Conservation (phyloP, 2,329 filamentous ascomycete species). For the Domatiomyces globalis region DNA sequence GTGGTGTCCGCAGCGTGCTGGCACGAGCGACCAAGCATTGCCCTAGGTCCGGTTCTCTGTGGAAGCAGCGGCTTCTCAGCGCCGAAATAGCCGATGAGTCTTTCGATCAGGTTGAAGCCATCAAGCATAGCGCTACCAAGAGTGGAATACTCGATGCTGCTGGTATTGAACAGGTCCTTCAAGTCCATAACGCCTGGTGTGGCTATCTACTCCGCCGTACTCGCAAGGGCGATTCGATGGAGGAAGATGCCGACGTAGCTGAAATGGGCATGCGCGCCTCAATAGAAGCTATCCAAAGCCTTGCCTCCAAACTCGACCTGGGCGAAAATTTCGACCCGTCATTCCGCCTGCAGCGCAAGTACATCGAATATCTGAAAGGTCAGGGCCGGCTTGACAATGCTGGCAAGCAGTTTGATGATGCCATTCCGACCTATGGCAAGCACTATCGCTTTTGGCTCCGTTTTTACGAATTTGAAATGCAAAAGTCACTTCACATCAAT, state of each 20-base stretch:
- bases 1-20: constrained; percentile 40
- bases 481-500: constrained; percentile 47
- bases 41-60: constrained; percentile 80
- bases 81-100: constrained; percentile 64
- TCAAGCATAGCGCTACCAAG: constrained; percentile 85
- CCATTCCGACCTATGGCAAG: constrained; percentile 55
- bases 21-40: constrained; percentile 77
- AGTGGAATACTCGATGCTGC: constrained; percentile 71
- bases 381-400: constrained; percentile 65
- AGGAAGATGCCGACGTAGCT: constrained; percentile 77
- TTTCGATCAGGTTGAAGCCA: constrained; percentile 69
- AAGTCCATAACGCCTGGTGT: constrained; percentile 90
- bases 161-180: constrained; percentile 74
- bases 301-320: constrained; percentile 59
- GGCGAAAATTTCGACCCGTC: constrained; percentile 74
- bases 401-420: constrained; percentile 58
- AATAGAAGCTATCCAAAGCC: constrained; percentile 65
- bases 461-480: constrained; percentile 86
- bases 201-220: constrained; percentile 79
- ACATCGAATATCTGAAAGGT: constrained; percentile 81
- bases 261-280: constrained; percentile 79
- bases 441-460: constrained; percentile 89
- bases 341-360: constrained; percentile 78
- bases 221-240: constrained; percentile 56
- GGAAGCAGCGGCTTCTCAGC: constrained; percentile 76